Evolutionary conservation across 768 basidiomycete genomes (phyloP).

Genomic region (Cystofilobasidium bisporidii): DNA sequence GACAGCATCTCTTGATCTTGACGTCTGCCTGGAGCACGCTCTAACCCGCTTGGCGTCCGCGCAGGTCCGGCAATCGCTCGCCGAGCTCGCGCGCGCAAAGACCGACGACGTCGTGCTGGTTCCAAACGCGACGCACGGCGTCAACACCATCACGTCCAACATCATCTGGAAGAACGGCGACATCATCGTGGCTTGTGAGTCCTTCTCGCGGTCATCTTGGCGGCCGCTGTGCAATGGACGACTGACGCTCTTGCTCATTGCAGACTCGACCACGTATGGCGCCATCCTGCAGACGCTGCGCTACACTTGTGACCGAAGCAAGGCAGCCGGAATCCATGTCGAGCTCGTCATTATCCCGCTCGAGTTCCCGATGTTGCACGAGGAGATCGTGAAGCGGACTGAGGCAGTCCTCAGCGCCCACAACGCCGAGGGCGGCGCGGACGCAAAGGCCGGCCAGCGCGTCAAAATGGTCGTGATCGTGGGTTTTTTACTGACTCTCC

Average conservation of each 20-base stretch:
- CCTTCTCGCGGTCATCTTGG: not conserved
- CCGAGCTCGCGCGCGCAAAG: not conserved
- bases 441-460: slow-evolving; percentile 12
- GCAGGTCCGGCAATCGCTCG: slow-evolving; percentile 2
- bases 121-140: slow-evolving; percentile 53
- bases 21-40: slow-evolving; percentile 35
- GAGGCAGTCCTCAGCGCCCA: slow-evolving; percentile 29
- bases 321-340: slow-evolving; percentile 42
- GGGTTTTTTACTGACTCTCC: not conserved
- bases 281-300: slow-evolving; percentile 50
- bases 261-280: slow-evolving; percentile 54
- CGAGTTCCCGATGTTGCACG: slow-evolving; percentile 52
- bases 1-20: not conserved
- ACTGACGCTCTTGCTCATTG: not conserved
- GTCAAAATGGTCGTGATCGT: slow-evolving; percentile 60
- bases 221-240: no score
- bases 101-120: slow-evolving; percentile 36
- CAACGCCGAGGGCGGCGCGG: not conserved
- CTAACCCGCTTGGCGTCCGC: no score
- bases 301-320: slow-evolving; percentile 49
- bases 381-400: slow-evolving; percentile 46
- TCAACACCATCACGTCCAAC: slow-evolving; percentile 60
- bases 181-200: slow-evolving; percentile 52
- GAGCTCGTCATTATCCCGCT: slow-evolving; percentile 47
- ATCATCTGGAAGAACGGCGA: slow-evolving; percentile 61